These are phyloP conservation scores for Metschnikowia baotianmanensis DNA, from an alignment of 805 yeast species.

Conservation along the genomic window DNA sequence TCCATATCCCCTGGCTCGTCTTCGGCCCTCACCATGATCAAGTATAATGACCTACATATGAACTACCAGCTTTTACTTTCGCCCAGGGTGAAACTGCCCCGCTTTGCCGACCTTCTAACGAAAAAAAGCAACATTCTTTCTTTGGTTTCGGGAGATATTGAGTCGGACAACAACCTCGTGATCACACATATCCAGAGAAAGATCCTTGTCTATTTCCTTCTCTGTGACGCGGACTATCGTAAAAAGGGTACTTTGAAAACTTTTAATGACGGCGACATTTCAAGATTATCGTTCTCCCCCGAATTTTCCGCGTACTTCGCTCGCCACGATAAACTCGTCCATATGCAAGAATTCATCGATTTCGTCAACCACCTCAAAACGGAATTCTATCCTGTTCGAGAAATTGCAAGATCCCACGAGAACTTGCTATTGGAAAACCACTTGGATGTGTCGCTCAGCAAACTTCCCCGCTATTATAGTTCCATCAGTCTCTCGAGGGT, in stretches of 20 bases:
- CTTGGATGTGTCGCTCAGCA: slow-evolving; percentile 32
- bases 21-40: slow-evolving; percentile 21
- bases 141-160: not conserved
- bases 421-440: slow-evolving; percentile 22
- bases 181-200: slow-evolving; percentile 22
- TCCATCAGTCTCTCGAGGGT: slow-evolving; percentile 25
- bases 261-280: slow-evolving; percentile 12
- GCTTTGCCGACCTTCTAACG: slow-evolving; percentile 30
- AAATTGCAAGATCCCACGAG: slow-evolving; percentile 2
- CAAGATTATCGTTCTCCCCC: not conserved
- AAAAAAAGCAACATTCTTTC: slow-evolving; percentile 25
- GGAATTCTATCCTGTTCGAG: slow-evolving; percentile 5
- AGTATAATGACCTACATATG: slow-evolving; percentile 31
- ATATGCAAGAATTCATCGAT: slow-evolving; percentile 14
- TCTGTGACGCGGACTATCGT: slow-evolving; percentile 36
- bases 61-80: slow-evolving; percentile 29
- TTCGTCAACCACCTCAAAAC: slow-evolving; percentile 13
- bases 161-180: slow-evolving; percentile 2
- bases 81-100: slow-evolving; percentile 12
- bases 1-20: slow-evolving; percentile 2
- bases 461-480: slow-evolving; percentile 29
- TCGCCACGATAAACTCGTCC: slow-evolving; percentile 16
- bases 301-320: slow-evolving; percentile 13
- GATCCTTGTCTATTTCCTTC: slow-evolving; percentile 29
- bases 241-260: slow-evolving; percentile 25